Evolutionary conservation across 2,329 filamentous ascomycete species (phyloP), one percentile per base, ranked within the genome.

Genomic region (Fusarium penzigii): DNA sequence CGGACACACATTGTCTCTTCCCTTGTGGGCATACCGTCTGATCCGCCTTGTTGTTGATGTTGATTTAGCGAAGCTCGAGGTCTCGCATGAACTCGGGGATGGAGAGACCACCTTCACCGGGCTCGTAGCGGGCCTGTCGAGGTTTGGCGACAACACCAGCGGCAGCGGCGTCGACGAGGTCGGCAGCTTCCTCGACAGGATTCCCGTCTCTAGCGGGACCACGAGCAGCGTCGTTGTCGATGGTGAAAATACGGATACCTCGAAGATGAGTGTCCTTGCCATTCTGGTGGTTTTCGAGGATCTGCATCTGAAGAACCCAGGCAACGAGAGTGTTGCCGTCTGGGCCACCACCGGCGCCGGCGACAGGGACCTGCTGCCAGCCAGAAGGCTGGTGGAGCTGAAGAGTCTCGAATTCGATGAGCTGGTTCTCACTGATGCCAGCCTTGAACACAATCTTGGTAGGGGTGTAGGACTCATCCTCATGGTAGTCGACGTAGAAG

Each of bases 191-290:
- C 10, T 65, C 64, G 14, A 67, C 51, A 10, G 63, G 62, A 45
- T 64, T 68, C 20, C 70, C 74, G 45, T 73, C 68, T 3, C 69
- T 67, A 4, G 70, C 74, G 13, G 72, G 70, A 5, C 70, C 73
- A 14, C 72, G 73, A 12, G 76, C 73, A 7, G 69, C 67, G 53
- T 82, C 80, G 29, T 76, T 73, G 55, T 82, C 79, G 16, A 82
- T 73, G 1, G 82, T 82, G 60, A 84, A 99, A 10, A 97, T 88
- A 75, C 96, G 95, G 70, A 99, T 82, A 2, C 92, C 93, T 14
- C 94, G 83, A 20, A 99, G 82, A 77, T 99, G 94, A n/a, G 94
- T 99, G 70, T 99, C 94, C 71, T 99, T 99, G 58, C 94, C 94
- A 70, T 99, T 99, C 74, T 99, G 94, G 70, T 99, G 94, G 68